Conservation (phyloP, 306 rosid species). For the Casuarina cunninghamiana region DNA sequence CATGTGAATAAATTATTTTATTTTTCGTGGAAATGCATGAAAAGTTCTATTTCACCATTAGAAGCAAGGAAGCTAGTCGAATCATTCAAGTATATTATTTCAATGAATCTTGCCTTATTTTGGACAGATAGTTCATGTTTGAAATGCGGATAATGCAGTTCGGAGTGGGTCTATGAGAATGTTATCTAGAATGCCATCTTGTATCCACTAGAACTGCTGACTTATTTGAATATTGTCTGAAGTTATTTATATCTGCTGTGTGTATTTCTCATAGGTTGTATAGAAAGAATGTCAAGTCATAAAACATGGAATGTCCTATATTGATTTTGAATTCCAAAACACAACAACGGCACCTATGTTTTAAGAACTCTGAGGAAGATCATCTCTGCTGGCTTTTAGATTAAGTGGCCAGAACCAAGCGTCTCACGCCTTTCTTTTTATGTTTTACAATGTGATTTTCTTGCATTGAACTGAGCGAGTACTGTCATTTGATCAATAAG, state of each 20-base stretch:
- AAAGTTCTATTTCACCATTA: background rate
- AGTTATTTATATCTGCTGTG: background rate
- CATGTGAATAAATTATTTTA: background rate
- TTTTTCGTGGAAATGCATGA: background rate
- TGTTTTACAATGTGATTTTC: background rate
- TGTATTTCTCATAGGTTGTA: background rate
- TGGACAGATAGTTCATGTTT: background rate
- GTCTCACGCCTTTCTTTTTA: background rate
- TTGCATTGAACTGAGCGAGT: background rate
- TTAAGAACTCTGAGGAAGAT: background rate
- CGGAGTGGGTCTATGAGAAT: background rate
- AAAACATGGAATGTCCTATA: background rate
- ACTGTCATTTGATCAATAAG: background rate
- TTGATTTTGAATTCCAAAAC: background rate
- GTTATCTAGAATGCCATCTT: background rate
- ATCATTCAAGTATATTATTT: background rate
- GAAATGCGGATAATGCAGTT: background rate
- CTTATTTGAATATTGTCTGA: background rate
- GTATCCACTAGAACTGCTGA: background rate
- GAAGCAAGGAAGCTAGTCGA: background rate
- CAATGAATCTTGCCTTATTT: background rate
- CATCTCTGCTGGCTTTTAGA: background rate
- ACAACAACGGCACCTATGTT: background rate
- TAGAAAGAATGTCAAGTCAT: background rate
- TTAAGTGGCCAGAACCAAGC: background rate